Evolutionary conservation across 176 grass and related monocot genomes (phyloP).

Genomic region (Alopecurus myosuroides): DNA sequence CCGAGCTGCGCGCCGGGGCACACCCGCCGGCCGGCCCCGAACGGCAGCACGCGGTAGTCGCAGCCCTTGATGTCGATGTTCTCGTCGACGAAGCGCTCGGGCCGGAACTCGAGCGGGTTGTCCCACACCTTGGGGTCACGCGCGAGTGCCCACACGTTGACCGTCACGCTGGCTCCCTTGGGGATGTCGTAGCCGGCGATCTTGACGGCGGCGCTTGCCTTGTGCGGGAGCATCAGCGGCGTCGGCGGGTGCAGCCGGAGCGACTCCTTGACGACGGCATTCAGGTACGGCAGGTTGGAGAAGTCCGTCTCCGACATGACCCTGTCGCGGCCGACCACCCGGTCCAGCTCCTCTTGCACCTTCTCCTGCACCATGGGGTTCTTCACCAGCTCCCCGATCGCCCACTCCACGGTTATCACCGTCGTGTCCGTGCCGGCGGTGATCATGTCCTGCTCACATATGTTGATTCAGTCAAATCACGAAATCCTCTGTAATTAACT

Average conservation of each 20-base stretch:
- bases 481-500: not conserved
- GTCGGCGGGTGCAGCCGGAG: slow-evolving; percentile 48
- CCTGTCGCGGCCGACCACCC: slow-evolving; percentile 27
- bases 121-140: slow-evolving; percentile 49
- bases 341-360: slow-evolving; percentile 45
- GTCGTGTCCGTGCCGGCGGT: slow-evolving; percentile 66
- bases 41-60: slow-evolving; percentile 52
- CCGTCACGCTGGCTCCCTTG: slow-evolving; percentile 33
- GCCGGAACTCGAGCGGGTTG: slow-evolving; percentile 40
- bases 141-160: slow-evolving; percentile 42
- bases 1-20: slow-evolving; percentile 28
- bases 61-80: slow-evolving; percentile 57
- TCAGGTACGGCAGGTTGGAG: slow-evolving; percentile 42
- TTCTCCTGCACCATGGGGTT: slow-evolving; percentile 42
- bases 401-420: slow-evolving; percentile 56
- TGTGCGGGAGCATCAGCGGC: slow-evolving; percentile 45
- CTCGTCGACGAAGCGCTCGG: slow-evolving; percentile 37
- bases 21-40: slow-evolving; percentile 40
- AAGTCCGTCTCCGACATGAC: slow-evolving; percentile 42
- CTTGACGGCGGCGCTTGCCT: slow-evolving; percentile 28
- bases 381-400: slow-evolving; percentile 40
- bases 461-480: not conserved
- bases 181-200: slow-evolving; percentile 54
- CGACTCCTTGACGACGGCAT: slow-evolving; percentile 49
- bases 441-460: slow-evolving; percentile 38